Percentiles rank a stretch among this genome's conserved stretches.
Conservation (phyloP, 2,329 filamentous ascomycete genomes). For the Ophiocordyceps robertsii region DNA sequence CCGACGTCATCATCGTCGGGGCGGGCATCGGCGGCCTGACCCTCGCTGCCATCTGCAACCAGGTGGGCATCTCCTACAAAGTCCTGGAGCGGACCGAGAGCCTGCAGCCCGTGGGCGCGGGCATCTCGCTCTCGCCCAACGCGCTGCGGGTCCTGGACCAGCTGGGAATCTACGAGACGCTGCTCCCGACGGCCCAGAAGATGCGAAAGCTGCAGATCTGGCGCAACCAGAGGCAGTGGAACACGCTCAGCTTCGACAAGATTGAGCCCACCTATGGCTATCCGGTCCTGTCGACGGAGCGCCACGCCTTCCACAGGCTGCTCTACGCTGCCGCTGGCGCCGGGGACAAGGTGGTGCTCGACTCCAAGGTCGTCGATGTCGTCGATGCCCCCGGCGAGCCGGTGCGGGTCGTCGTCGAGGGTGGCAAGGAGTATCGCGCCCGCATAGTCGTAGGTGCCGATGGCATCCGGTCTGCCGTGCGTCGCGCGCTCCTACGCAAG, state of each 20-base stretch:
- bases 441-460: conserved; percentile 7
- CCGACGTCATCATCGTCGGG: conserved; percentile 9
- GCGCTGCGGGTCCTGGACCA: conserved; percentile 7
- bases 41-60: conserved; percentile 6
- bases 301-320: conserved; percentile 6
- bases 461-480: conserved; percentile 6
- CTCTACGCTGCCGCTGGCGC: conserved; percentile 5
- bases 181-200: conserved; percentile 3
- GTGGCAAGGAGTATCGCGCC: conserved; percentile 2
- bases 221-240: conserved; percentile 6
- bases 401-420: conserved; percentile 4
- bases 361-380: conserved; percentile 5
- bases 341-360: conserved; percentile 1
- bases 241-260: conserved; percentile 2
- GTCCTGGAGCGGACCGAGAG: conserved; percentile 6
- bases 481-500: conserved; percentile 3
- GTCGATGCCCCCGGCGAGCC: conserved; percentile 3
- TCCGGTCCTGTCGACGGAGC: conserved; percentile 5
- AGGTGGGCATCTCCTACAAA: conserved; percentile 6
- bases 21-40: conserved; percentile 10
- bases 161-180: conserved; percentile 6
- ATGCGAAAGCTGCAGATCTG: conserved; percentile 6
- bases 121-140: conserved; percentile 8
- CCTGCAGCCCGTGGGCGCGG: conserved; percentile 6
- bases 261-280: conserved; percentile 5